These are phyloP conservation scores for Gomphus bonarii DNA, from an alignment of 1,284 basidiomycete species.

Conservation along the genomic window DNA sequence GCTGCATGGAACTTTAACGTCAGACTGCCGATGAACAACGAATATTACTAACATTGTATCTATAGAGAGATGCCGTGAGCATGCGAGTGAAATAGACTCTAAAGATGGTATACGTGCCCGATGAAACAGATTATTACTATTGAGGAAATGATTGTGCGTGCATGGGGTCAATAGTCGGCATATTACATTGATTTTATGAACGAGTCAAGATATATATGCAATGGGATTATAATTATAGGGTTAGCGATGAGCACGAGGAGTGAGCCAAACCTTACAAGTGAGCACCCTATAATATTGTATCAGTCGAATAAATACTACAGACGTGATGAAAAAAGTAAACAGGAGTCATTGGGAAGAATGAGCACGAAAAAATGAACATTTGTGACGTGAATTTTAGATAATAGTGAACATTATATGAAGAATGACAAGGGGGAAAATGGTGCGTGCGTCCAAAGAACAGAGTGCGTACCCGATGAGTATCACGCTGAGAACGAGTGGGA, in stretches of 20 bases:
- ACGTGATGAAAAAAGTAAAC: too few species aligned
- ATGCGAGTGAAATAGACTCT: background rate
- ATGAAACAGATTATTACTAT: constrained; percentile 4
- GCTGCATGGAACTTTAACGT: background rate
- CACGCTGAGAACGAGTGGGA: constrained; percentile 4
- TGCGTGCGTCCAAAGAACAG: background rate
- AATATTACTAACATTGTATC: constrained; percentile 4
- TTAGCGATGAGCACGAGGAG: background rate
- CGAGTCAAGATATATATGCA: too few species aligned
- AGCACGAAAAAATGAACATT: too few species aligned
- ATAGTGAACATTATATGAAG: constrained; percentile 28
- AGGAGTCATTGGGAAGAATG: too few species aligned
- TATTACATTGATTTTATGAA: background rate
- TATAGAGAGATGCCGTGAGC: background rate
- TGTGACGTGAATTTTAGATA: constrained; percentile 18
- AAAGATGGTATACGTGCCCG: background rate
- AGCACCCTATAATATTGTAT: background rate
- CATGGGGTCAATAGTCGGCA: too few species aligned
- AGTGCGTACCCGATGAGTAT: constrained; percentile 2
- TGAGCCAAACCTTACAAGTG: background rate
- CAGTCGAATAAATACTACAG: too few species aligned
- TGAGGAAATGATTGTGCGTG: too few species aligned
- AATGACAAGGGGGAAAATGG: constrained; percentile 31
- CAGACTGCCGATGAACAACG: background rate
- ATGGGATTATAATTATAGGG: too few species aligned